Percentiles rank a stretch among this genome's conserved stretches.
phyloP scores from a whole-genome alignment of 176 grass and related monocot genomes.

The Oryza longistaminata region DNA sequence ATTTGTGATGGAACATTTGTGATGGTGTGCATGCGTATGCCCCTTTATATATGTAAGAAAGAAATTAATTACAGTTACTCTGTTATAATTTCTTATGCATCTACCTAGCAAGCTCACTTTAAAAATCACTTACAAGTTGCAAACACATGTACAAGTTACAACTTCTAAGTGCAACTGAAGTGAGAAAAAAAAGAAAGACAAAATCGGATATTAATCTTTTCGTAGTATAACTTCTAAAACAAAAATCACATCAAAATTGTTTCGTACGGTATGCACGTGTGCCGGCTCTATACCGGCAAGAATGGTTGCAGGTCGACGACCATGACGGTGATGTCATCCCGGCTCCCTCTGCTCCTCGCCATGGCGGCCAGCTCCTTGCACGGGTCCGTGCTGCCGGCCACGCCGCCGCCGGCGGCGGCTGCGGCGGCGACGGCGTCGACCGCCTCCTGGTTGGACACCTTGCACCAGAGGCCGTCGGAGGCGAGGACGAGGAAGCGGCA shows the following conservation, averaged over 20 bases:
- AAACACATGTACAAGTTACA: not conserved
- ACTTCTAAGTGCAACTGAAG: not conserved
- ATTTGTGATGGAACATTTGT: no score
- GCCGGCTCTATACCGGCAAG: not conserved
- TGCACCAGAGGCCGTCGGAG: conserved; percentile 81
- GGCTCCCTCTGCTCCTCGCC: conserved; percentile 55
- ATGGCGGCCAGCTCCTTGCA: conserved; percentile 65
- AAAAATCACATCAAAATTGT: not conserved
- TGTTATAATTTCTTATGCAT: not conserved
- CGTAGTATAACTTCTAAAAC: not conserved
- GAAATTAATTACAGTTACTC: not conserved
- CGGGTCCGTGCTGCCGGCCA: not conserved
- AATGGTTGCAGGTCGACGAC: conserved; percentile 60
- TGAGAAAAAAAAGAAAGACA: not conserved
- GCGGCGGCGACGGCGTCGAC: conserved; percentile 41
- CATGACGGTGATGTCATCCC: conserved; percentile 83
- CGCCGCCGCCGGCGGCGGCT: not conserved
- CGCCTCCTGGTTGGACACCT: conserved; percentile 75
- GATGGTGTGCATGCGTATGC: no score
- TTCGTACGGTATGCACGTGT: not conserved
- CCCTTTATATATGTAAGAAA: not conserved
- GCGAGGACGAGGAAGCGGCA: conserved; percentile 63
- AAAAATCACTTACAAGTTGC: not conserved
- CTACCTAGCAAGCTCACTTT: not conserved
- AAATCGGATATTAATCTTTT: not conserved